phyloP scores from a whole-genome alignment of 1,284 basidiomycete genomes.

The Apiotrichum laibachii region DNA sequence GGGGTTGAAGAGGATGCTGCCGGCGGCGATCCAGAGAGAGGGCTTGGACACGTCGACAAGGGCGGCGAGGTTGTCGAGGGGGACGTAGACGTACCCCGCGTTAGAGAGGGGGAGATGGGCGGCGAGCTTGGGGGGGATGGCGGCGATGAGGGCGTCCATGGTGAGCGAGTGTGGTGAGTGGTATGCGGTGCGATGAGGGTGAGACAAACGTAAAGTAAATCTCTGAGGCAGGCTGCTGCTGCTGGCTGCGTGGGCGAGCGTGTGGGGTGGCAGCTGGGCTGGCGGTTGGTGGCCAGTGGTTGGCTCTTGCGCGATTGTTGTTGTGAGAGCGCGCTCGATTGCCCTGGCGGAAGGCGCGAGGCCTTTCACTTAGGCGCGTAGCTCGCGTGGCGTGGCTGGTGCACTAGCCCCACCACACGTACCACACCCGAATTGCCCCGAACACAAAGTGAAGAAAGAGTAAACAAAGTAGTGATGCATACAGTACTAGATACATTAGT shows the following conservation, averaged over 20 bases:
- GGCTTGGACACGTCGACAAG: conserved; percentile 60
- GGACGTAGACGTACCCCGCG: conserved; percentile 31
- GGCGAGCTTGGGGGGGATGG: conserved; percentile 22
- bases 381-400: no score
- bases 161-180: not conserved
- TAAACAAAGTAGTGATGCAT: not conserved
- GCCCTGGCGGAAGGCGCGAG: no score
- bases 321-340: no score
- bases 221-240: no score
- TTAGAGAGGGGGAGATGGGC: conserved; percentile 18
- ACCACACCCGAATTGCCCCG: no score
- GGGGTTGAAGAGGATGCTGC: conserved; percentile 80
- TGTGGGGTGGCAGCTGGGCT: no score
- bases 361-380: no score
- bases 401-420: no score
- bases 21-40: conserved; percentile 65
- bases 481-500: not conserved
- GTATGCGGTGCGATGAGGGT: not conserved
- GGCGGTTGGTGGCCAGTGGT: no score
- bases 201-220: not conserved
- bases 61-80: conserved; percentile 8
- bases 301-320: no score
- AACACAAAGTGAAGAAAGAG: no score
- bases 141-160: conserved; percentile 21
- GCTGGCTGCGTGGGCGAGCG: no score